Conservation (phyloP, 2,329 filamentous ascomycete species). For the Paraphoma sp. region DNA sequence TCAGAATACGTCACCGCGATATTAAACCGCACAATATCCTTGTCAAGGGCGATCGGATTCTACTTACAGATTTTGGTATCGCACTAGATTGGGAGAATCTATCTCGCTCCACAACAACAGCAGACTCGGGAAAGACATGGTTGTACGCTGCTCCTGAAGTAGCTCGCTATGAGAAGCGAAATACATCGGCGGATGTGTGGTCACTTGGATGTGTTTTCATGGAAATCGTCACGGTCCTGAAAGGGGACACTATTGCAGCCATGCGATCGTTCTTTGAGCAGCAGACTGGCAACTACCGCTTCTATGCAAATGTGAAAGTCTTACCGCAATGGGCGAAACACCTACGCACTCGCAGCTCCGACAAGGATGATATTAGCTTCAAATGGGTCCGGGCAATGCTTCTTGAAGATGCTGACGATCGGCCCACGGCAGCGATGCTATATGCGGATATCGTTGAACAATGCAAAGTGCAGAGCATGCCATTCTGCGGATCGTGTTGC, state of each 20-base stretch:
- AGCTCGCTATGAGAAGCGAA: not conserved
- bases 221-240: slow-evolving; percentile 4
- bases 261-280: slow-evolving; percentile 9
- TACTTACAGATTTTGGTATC: slow-evolving; percentile 24
- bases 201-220: slow-evolving; percentile 15
- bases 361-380: slow-evolving; percentile 8
- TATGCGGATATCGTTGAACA: too few relatives aligned
- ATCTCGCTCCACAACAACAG: slow-evolving; percentile 21
- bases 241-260: not conserved
- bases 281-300: slow-evolving; percentile 5
- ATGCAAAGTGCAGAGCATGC: too few relatives aligned
- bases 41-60: slow-evolving; percentile 14
- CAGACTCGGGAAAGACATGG: slow-evolving; percentile 12
- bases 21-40: slow-evolving; percentile 22
- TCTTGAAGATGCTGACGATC: not conserved
- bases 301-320: too few relatives aligned
- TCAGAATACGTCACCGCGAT: slow-evolving; percentile 20
- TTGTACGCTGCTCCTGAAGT: slow-evolving; percentile 14
- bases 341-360: not conserved
- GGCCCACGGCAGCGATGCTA: slow-evolving; percentile 8
- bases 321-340: slow-evolving; percentile 5
- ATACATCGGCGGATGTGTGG: slow-evolving; percentile 6
- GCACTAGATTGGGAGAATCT: slow-evolving; percentile 13
- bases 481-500: too few relatives aligned
- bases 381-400: slow-evolving; percentile 9